Evolutionary conservation across 1,139 yeast genomes (phyloP).

Genomic region (Suhomyces panamericanus): DNA sequence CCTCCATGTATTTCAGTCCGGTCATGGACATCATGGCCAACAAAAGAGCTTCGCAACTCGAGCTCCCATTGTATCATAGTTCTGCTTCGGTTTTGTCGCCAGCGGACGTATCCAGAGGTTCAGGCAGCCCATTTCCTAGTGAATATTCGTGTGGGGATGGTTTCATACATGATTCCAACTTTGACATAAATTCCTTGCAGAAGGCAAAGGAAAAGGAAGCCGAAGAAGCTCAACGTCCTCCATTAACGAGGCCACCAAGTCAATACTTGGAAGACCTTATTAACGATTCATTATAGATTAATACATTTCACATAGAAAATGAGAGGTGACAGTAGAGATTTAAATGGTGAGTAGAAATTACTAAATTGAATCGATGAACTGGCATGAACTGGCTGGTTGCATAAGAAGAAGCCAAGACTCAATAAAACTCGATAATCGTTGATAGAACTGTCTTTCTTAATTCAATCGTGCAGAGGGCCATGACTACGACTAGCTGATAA

Average conservation of each 20-base stretch:
- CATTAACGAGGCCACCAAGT: conserved; percentile 31
- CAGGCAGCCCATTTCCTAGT: conserved; percentile 6
- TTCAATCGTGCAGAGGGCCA: too few relatives aligned
- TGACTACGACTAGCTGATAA: too few relatives aligned
- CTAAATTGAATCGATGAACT: too few relatives aligned
- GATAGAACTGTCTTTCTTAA: too few relatives aligned
- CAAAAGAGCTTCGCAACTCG: conserved; percentile 17
- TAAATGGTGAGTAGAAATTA: too few relatives aligned
- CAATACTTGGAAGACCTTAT: conserved; percentile 32
- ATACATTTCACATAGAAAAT: conserved; percentile 1
- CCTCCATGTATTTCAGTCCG: conserved; percentile 33
- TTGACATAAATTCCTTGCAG: conserved; percentile 7
- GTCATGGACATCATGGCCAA: conserved; percentile 25
- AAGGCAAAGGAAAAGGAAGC: background rate
- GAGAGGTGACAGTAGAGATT: too few relatives aligned
- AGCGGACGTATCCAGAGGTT: background rate
- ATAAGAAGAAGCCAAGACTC: too few relatives aligned
- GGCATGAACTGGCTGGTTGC: too few relatives aligned
- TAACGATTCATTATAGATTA: conserved; percentile 10
- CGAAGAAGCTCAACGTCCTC: conserved; percentile 4
- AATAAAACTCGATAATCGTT: too few relatives aligned
- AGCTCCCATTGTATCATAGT: conserved; percentile 23
- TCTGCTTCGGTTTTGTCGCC: conserved; percentile 6
- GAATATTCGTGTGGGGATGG: conserved; percentile 14
- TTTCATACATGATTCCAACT: conserved; percentile 8